Conservation (phyloP, 805 yeast genomes). For the Kodamaea fukazawae region DNA sequence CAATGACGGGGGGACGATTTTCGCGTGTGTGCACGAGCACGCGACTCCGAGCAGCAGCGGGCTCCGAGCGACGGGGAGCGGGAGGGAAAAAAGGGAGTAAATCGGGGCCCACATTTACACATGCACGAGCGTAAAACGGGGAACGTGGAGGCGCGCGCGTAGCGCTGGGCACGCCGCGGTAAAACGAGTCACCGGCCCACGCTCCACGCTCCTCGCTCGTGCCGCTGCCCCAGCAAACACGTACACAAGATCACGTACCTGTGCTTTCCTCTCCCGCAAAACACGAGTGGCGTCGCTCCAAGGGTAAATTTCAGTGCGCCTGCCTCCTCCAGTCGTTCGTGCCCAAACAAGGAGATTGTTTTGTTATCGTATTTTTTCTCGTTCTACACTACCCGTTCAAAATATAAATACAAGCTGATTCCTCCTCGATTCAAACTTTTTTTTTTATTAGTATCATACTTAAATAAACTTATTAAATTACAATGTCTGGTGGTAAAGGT, state of each 20-base stretch:
- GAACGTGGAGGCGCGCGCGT: not conserved
- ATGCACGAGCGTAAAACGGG: conserved; percentile 1
- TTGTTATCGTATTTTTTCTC: too few relatives aligned
- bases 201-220: not conserved
- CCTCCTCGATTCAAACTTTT: conserved; percentile 2
- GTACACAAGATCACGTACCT: too few relatives aligned
- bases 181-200: not conserved
- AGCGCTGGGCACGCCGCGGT: not conserved
- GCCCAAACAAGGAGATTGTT: too few relatives aligned
- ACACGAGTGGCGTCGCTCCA: too few relatives aligned
- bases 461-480: conserved; percentile 1
- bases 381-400: not conserved
- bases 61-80: too few relatives aligned
- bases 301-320: too few relatives aligned
- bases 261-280: too few relatives aligned
- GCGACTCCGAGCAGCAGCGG: too few relatives aligned
- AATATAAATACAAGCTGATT: conserved; percentile 6
- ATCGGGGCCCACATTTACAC: not conserved
- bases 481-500: conserved; percentile 25
- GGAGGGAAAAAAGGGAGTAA: not conserved
- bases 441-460: conserved; percentile 1
- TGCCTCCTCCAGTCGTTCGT: too few relatives aligned
- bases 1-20: too few relatives aligned
- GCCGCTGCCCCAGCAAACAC: too few relatives aligned
- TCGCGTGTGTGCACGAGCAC: not conserved